phyloP scores from a whole-genome alignment of 805 yeast species.

The Metschnikowia peoriensis region DNA sequence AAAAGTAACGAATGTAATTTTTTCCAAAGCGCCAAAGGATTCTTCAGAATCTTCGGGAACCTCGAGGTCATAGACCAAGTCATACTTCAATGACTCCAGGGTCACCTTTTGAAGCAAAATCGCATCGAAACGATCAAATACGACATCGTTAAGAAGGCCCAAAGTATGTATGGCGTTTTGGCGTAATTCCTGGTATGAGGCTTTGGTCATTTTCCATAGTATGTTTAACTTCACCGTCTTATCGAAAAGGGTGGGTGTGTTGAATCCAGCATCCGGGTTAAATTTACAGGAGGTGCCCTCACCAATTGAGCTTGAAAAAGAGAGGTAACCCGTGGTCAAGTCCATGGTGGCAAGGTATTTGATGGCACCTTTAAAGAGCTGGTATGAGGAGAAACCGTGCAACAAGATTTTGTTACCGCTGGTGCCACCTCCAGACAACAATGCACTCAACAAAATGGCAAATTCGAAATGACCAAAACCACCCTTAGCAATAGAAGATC shows the following conservation, averaged over 20 bases:
- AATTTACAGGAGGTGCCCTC: constrained; percentile 43
- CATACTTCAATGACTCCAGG: constrained; percentile 59
- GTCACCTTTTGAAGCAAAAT: constrained; percentile 66
- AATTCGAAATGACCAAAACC: constrained; percentile 96
- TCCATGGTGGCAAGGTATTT: constrained; percentile 81
- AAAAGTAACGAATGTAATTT: constrained; percentile 65
- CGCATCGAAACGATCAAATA: constrained; percentile 77
- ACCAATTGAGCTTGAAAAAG: constrained; percentile 58
- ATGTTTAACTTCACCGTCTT: constrained; percentile 74
- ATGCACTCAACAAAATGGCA: constrained; percentile 72
- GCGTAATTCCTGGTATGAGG: constrained; percentile 61
- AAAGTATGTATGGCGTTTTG: constrained; percentile 70
- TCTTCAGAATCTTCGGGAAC: constrained; percentile 39
- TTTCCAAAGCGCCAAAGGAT: constrained; percentile 66
- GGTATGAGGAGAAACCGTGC: constrained; percentile 90
- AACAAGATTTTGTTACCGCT: constrained; percentile 73
- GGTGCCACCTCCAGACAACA: constrained; percentile 79
- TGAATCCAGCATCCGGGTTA: constrained; percentile 55
- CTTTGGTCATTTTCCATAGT: constrained; percentile 73
- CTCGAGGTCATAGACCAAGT: constrained; percentile 56
- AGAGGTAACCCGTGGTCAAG: constrained; percentile 59
- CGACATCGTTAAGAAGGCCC: constrained; percentile 68
- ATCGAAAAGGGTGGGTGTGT: constrained; percentile 74
- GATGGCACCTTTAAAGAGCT: constrained; percentile 85
- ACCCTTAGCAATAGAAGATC: constrained; percentile 58